These are phyloP conservation scores for Macrophomina phaseolina DNA, from an alignment of 2,329 filamentous ascomycete genomes.

Conservation along the genomic window DNA sequence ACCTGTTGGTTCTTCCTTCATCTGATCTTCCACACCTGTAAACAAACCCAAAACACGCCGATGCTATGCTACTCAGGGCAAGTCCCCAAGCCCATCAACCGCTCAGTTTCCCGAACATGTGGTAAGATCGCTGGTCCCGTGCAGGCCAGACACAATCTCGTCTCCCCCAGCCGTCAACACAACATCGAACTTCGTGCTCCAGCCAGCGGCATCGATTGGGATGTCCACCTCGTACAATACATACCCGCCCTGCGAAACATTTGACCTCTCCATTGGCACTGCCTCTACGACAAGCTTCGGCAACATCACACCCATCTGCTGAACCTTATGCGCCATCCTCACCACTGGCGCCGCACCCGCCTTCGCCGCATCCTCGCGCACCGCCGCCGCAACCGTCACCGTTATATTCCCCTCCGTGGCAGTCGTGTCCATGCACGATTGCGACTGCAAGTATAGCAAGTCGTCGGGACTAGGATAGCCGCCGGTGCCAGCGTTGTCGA, in stretches of 20 bases:
- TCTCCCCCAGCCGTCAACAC: background rate
- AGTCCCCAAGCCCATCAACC: background rate
- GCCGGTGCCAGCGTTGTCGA: constrained; percentile 2
- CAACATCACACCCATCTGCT: background rate
- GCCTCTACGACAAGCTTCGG: background rate
- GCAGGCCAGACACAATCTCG: background rate
- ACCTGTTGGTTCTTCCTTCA: too few relatives aligned
- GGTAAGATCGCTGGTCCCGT: background rate
- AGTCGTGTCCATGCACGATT: background rate
- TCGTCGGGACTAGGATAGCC: background rate
- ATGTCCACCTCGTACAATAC: constrained; percentile 2
- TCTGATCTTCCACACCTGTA: too few relatives aligned
- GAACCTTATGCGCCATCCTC: background rate
- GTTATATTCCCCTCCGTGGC: background rate
- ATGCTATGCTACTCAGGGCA: background rate
- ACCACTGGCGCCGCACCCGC: background rate
- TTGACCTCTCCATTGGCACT: background rate
- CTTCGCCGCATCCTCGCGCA: background rate
- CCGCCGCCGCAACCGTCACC: background rate
- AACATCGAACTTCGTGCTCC: constrained; percentile 14
- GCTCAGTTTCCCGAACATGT: background rate
- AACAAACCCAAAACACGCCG: background rate
- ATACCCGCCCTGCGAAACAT: background rate
- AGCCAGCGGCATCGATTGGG: background rate
- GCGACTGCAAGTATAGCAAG: background rate